Conservation (phyloP, 2,329 filamentous ascomycete genomes). For the Cladosporium sp. region DNA sequence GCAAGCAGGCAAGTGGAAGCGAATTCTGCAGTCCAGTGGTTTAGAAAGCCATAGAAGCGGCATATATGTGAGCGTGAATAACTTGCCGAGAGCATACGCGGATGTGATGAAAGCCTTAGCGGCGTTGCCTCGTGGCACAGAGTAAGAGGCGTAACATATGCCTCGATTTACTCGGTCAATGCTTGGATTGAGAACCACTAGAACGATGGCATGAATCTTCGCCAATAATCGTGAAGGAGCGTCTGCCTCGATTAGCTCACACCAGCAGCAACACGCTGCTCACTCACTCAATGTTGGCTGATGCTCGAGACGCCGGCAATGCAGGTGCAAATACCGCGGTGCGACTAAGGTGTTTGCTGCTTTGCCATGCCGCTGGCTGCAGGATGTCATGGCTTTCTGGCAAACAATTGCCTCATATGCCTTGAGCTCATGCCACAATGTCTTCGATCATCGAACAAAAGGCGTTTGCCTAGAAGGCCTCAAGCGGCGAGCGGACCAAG, state of each 20-base stretch:
- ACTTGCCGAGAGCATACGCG: neutral
- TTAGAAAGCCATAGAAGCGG: neutral
- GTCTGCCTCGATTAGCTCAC: neutral
- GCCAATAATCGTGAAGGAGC: neutral
- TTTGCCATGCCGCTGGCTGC: slow-evolving; percentile 3
- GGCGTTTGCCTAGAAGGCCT: slow-evolving; percentile 16
- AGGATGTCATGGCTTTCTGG: neutral
- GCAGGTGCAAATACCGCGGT: neutral
- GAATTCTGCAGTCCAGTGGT: neutral
- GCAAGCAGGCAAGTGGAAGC: neutral
- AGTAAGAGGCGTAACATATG: neutral
- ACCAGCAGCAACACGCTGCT: slow-evolving; percentile 28
- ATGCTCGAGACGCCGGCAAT: slow-evolving; percentile 5
- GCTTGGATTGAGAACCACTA: neutral
- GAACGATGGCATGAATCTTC: neutral
- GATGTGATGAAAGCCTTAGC: neutral
- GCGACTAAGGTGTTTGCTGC: slow-evolving; percentile 2
- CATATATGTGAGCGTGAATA: neutral
- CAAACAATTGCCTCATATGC: neutral
- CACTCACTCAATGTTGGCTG: slow-evolving; percentile 27
- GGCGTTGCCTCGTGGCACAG: neutral
- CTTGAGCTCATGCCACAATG: slow-evolving; percentile 13
- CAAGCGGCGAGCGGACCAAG: slow-evolving; percentile 6
- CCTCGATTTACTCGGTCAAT: neutral
- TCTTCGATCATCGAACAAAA: slow-evolving; percentile 18